These are phyloP conservation scores for Phlebiopsis flavidoalba DNA, from an alignment of 768 basidiomycete species.

Conservation along the genomic window DNA sequence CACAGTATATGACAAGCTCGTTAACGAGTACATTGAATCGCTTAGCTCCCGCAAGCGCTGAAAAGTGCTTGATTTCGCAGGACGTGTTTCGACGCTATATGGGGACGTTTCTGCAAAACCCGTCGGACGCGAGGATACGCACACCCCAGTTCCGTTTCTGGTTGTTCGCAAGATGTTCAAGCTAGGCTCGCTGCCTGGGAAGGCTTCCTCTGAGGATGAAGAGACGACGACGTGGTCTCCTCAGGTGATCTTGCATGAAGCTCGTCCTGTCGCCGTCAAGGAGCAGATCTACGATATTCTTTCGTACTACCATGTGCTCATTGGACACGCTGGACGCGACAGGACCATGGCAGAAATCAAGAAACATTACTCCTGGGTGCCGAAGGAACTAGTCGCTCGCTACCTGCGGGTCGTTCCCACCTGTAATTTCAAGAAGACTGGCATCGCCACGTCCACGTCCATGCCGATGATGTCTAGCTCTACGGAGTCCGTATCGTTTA, in stretches of 20 bases:
- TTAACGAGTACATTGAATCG: constrained; percentile 50
- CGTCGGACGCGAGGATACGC: constrained; percentile 37
- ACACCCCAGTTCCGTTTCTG: constrained; percentile 77
- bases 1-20: constrained; percentile 52
- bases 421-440: constrained; percentile 45
- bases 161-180: constrained; percentile 81
- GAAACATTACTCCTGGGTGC: constrained; percentile 75
- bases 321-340: constrained; percentile 73
- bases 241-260: constrained; percentile 63
- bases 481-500: background rate
- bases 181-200: constrained; percentile 26
- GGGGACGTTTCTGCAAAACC: constrained; percentile 59
- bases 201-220: constrained; percentile 14
- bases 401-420: constrained; percentile 79
- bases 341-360: constrained; percentile 66
- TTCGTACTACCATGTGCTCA: constrained; percentile 62
- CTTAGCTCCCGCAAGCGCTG: constrained; percentile 53
- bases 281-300: constrained; percentile 78
- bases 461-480: background rate
- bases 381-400: constrained; percentile 75
- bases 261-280: constrained; percentile 67
- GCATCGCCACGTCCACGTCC: background rate
- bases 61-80: constrained; percentile 72
- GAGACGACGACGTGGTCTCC: constrained; percentile 6
- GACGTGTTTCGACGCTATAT: constrained; percentile 67